Evolutionary conservation across 2,329 filamentous ascomycete genomes (phyloP).

Genomic region (Hypocrella siamensis): DNA sequence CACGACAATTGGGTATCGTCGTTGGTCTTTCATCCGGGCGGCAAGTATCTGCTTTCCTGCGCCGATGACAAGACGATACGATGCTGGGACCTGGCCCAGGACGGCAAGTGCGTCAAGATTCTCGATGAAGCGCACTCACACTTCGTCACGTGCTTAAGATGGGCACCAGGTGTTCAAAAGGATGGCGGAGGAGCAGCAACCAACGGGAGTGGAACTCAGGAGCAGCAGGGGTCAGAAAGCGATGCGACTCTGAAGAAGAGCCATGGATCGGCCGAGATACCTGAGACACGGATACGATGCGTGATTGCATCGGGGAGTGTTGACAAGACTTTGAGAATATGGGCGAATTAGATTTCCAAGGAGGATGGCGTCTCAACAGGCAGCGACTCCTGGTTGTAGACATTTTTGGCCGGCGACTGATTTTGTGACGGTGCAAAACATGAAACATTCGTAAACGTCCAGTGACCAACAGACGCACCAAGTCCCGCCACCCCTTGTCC

Average conservation of each 20-base stretch:
- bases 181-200: slow-evolving; percentile 5
- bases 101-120: slow-evolving; percentile 77
- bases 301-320: slow-evolving; percentile 81
- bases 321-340: slow-evolving; percentile 64
- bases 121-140: slow-evolving; percentile 64
- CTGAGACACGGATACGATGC: slow-evolving; percentile 56
- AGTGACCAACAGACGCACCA: too few species aligned
- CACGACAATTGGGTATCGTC: slow-evolving; percentile 92
- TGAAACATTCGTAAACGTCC: too few species aligned
- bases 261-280: slow-evolving; percentile 13
- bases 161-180: slow-evolving; percentile 48
- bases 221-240: slow-evolving; percentile 6
- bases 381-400: too few species aligned
- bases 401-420: too few species aligned
- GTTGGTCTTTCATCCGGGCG: slow-evolving; percentile 78
- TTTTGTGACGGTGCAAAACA: too few species aligned
- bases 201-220: slow-evolving; percentile 3
- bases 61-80: slow-evolving; percentile 83
- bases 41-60: slow-evolving; percentile 75
- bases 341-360: slow-evolving; percentile 35
- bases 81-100: slow-evolving; percentile 87
- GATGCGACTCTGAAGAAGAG: slow-evolving; percentile 34
- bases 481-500: background rate
- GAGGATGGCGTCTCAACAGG: too few species aligned
- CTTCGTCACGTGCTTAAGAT: slow-evolving; percentile 75